Base-by-base conservation (phyloP, 2,329 filamentous ascomycete species). In the Chaetomium globosum region DNA sequence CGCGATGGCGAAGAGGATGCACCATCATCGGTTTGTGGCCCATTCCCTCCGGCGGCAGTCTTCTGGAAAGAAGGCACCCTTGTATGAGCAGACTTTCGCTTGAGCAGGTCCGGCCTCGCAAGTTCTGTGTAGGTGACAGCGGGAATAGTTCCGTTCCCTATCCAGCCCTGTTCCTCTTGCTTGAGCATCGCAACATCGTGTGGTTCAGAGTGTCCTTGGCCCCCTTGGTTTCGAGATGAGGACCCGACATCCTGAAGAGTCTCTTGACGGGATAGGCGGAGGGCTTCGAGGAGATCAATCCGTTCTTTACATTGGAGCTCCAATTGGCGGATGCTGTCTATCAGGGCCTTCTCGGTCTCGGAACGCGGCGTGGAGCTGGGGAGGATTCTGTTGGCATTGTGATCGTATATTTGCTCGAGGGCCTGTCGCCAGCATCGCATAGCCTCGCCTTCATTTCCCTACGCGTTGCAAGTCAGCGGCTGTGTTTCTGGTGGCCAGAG, bases 291-390 rank as follows among this genome's bases (percentile, higher is more conserved):
- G 39, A 98, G 81, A 75, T 97, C 92, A 59, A 97, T 92, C 57
- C 93, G 86, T 78, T 98, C 94, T 76, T 95, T 94, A 77, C 93
- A 97, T 78, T 97, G 94, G 68, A 93, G 76, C 75, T 98, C 93
- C 74, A 98, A 85, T 73, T 93, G 85, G 65, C 87, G 86, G 66
- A 98, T 79, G 57, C 93, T 96, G 63, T 95, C 90, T 62, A 91
- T 85, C 64, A 98, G 79, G 2, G 92, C 89, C 72, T 86, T 89
- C 75, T 98, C 94, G 1, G 92, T 96, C 77, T 96, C 92, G 59
- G 87, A 89, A 73, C 87, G 87, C 23, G 92, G 88, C 13, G 83
- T 81, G 74, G 91, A 91, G 68, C 84, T 87, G 55, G 87, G 82
- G 54, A 90, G 85, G 51, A 91, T 83, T 74, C 88, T 88, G 75